These are phyloP conservation scores for Ceratobasidium sp. DNA, from an alignment of 1,284 basidiomycete genomes.

Conservation along the genomic window DNA sequence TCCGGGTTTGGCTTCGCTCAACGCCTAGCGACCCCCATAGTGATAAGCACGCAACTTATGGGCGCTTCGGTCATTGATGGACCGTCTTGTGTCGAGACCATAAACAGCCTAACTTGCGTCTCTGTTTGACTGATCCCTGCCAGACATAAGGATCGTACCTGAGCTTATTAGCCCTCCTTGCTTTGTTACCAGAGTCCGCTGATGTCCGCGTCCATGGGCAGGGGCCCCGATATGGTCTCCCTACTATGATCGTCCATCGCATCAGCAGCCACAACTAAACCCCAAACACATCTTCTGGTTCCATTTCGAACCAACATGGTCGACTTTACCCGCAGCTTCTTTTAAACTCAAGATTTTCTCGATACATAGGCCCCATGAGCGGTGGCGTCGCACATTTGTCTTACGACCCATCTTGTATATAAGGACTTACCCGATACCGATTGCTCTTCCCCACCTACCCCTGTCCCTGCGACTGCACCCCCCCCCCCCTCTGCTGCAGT, in stretches of 20 bases:
- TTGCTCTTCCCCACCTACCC: background rate
- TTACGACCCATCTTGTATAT: background rate
- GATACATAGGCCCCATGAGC: conserved; percentile 14
- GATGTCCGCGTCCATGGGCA: background rate
- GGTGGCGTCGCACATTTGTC: conserved; percentile 31
- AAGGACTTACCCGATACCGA: conserved; percentile 1
- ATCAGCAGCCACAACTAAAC: conserved; percentile 5
- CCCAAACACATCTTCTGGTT: conserved; percentile 18
- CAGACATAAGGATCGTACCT: background rate
- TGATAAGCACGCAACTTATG: conserved; percentile 1
- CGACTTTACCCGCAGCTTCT: conserved; percentile 21
- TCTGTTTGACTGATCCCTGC: background rate
- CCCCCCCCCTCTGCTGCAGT: background rate
- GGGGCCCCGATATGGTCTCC: conserved; percentile 18
- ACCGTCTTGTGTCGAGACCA: conserved; percentile 1
- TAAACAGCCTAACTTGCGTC: conserved; percentile 8
- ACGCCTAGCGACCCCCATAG: background rate
- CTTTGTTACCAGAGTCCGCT: conserved; percentile 12
- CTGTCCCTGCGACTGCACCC: conserved; percentile 13
- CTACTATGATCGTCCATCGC: conserved; percentile 10
- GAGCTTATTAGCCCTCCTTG: conserved; percentile 3
- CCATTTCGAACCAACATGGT: background rate
- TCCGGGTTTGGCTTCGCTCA: background rate
- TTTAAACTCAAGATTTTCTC: conserved; percentile 3
- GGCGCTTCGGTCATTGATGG: conserved; percentile 11